Base-by-base conservation (phyloP, 345 rosid species). In the Pistacia atlantica region DNA sequence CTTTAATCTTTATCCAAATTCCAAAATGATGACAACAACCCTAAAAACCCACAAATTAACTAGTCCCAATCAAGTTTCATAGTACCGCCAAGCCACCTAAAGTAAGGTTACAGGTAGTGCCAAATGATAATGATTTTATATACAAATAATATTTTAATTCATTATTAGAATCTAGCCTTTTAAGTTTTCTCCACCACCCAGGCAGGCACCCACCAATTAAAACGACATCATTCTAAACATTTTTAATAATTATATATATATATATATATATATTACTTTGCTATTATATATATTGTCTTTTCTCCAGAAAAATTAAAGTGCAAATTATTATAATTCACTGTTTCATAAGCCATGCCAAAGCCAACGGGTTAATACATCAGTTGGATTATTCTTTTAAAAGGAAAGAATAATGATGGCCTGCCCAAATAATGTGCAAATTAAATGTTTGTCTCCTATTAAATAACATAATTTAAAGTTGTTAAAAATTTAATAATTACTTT, bases 161-260 rank as follows among this genome's bases (percentile, higher is more conserved):
- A 25, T 25, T 25, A 25, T 25, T 25, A 25, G 25, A 25, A 25
- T 25, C 25, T 25, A 25, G 25, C 25, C 25, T 25, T 25, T 25
- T 25, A 25, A 25, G 25, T 25, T 25, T 25, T 25, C 25, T 25
- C 25, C 25, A 25, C 25, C 25, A 25, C 25, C 25, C 25, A 25
- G 25, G 25, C 25, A 25, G 25, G 25, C 25, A 25, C 25, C 25
- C 25, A 25, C 25, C 25, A 25, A 25, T 25, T 25, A 25, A 25
- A 25, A 25, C 25, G 25, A 80, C 73, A 80, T 65, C 67, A 80
- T 70, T 65, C 67, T 52, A 18, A 48, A 20, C 71, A 33, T 9
- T 2, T 16, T 60, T 38, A 37, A 71, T 74, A 10, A 7, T n/a
- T n/a, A 2, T 31, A 25, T 25, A 25, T 25, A 25, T 0, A 25